Evolutionary conservation across 2,329 filamentous ascomycete genomes (phyloP).

Genomic region (Paramyrothecium roridum): DNA sequence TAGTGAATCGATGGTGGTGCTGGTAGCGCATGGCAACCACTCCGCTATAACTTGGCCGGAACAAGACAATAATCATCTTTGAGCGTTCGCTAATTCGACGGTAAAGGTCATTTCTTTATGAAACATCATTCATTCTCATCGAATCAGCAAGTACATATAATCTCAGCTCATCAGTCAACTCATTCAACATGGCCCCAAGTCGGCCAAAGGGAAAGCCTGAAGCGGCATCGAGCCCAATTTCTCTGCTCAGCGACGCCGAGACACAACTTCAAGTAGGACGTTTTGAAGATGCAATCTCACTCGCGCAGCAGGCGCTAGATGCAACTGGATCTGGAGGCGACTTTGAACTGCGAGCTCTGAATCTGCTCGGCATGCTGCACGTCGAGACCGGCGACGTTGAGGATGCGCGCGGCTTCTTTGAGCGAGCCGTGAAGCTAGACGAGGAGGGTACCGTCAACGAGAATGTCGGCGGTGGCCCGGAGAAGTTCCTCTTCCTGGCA

Average conservation of each 20-base stretch:
- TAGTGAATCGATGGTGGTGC: neutral
- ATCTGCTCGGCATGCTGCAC: conserved; percentile 76
- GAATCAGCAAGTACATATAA: conserved; percentile 1
- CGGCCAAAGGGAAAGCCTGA: conserved; percentile 33
- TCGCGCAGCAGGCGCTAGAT: conserved; percentile 41
- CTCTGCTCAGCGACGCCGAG: conserved; percentile 34
- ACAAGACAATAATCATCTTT: neutral
- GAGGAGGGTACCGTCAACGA: conserved; percentile 69
- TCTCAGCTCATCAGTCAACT: neutral
- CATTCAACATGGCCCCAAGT: conserved; percentile 35
- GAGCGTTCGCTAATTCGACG: neutral
- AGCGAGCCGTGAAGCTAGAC: conserved; percentile 72
- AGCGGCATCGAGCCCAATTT: conserved; percentile 20
- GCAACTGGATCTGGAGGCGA: conserved; percentile 42
- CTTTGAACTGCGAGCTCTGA: conserved; percentile 62
- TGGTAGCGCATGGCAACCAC: neutral
- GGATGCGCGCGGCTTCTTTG: conserved; percentile 68
- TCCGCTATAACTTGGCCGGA: neutral
- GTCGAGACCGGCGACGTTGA: conserved; percentile 82
- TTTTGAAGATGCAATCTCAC: conserved; percentile 33
- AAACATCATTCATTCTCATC: too few relatives aligned
- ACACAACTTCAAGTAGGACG: conserved; percentile 40
- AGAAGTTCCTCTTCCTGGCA: conserved; percentile 93
- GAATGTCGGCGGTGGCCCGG: conserved; percentile 74
- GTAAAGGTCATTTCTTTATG: too few relatives aligned